These are phyloP conservation scores for Xylariales sp. DNA, from an alignment of 2,329 filamentous ascomycete genomes.

Conservation along the genomic window DNA sequence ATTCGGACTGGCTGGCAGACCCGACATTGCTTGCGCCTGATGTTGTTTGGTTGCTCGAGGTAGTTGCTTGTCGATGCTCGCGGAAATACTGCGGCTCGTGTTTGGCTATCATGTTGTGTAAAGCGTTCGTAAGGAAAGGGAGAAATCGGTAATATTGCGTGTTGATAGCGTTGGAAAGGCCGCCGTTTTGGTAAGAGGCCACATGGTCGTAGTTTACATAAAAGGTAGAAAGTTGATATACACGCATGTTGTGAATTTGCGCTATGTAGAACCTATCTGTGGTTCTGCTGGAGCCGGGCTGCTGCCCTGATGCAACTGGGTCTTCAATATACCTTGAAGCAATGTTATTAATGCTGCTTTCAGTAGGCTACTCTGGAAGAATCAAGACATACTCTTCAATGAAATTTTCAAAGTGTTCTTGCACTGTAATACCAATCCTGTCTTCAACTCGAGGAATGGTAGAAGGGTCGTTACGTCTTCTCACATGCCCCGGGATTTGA, in stretches of 20 bases:
- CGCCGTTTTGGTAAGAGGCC: constrained; percentile 78
- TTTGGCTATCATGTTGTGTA: constrained; percentile 94
- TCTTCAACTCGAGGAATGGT: constrained; percentile 80
- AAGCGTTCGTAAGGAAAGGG: constrained; percentile 86
- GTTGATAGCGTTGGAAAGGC: constrained; percentile 86
- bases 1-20: constrained; percentile 71
- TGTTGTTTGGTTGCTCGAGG: constrained; percentile 77
- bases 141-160: constrained; percentile 95
- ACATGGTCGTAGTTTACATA: constrained; percentile 92
- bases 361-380: background rate
- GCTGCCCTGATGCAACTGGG: constrained; percentile 69
- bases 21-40: constrained; percentile 73
- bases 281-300: constrained; percentile 73
- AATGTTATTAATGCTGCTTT: background rate
- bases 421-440: constrained; percentile 77
- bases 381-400: constrained; percentile 73
- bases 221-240: constrained; percentile 81
- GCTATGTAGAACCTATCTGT: constrained; percentile 88
- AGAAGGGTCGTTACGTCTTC: constrained; percentile 57
- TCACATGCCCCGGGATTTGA: constrained; percentile 66
- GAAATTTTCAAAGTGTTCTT: constrained; percentile 82
- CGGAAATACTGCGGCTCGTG: constrained; percentile 95
- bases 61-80: constrained; percentile 86
- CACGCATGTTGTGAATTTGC: constrained; percentile 81
- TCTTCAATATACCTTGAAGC: constrained; percentile 74